Evolutionary conservation across 2,329 filamentous ascomycete species (phyloP).

Genomic region (Remersonia thermophila): DNA sequence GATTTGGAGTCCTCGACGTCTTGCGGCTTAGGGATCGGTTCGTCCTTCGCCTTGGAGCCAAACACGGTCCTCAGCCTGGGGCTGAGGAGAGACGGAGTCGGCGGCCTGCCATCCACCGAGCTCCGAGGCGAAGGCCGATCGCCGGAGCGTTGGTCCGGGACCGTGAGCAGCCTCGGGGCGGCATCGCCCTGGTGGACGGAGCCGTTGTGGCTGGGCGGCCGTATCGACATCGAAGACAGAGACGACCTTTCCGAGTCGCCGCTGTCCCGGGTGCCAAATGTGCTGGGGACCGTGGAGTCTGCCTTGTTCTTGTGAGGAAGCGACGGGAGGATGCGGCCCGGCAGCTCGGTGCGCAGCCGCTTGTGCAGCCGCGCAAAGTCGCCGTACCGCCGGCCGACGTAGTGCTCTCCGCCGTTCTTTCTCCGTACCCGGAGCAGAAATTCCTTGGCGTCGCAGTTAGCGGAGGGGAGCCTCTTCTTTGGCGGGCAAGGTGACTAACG

Average conservation of each 20-base stretch:
- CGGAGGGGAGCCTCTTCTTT: background rate
- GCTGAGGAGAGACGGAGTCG: conserved; percentile 21
- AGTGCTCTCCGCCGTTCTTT: conserved; percentile 61
- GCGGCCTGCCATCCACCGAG: conserved; percentile 31
- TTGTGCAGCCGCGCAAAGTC: conserved; percentile 76
- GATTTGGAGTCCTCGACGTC: no score
- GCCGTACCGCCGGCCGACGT: conserved; percentile 75
- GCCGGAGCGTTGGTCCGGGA: conserved; percentile 26
- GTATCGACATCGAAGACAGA: conserved; percentile 66
- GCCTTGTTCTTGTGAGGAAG: conserved; percentile 88
- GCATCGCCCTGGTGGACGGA: conserved; percentile 16
- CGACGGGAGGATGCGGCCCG: conserved; percentile 77
- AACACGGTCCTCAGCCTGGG: conserved; percentile 17
- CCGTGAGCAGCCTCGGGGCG: conserved; percentile 28
- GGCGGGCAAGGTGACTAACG: conserved; percentile 34
- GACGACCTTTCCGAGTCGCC: conserved; percentile 65
- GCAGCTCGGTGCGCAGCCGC: conserved; percentile 68
- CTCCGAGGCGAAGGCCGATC: conserved; percentile 29
- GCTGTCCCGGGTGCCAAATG: conserved; percentile 41
- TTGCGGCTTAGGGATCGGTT: background rate
- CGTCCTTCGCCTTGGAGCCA: conserved; percentile 7
- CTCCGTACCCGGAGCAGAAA: conserved; percentile 80
- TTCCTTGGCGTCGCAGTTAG: conserved; percentile 42
- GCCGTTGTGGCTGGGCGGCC: conserved; percentile 32
- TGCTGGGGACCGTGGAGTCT: conserved; percentile 50